Evolutionary conservation across 225 moss, liverwort and hornwort species (phyloP).

Genomic region (Polytrichum formosum): DNA sequence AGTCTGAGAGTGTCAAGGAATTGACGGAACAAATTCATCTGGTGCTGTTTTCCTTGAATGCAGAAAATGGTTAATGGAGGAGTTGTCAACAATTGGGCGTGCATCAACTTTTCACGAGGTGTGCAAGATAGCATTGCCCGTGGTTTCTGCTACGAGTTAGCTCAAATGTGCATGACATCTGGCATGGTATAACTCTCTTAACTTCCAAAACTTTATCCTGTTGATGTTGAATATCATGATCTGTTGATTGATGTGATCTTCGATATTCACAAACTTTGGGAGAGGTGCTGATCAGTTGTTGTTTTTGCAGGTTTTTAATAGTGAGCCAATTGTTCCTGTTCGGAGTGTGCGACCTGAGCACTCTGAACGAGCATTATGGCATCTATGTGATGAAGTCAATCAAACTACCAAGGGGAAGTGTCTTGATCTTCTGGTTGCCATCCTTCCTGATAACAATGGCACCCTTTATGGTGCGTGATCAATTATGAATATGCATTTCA

Average conservation of each 20-base stretch:
- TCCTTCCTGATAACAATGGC: slow-evolving; percentile 94
- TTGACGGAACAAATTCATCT: not conserved
- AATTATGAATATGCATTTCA: not conserved
- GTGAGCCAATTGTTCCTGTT: slow-evolving; percentile 69
- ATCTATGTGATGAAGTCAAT: slow-evolving; percentile 66
- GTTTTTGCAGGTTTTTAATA: slow-evolving; percentile 60
- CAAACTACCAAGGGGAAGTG: slow-evolving; percentile 57
- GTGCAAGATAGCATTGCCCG: slow-evolving; percentile 67
- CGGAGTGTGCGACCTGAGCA: slow-evolving; percentile 70
- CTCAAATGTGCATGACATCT: slow-evolving; percentile 89
- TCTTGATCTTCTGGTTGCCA: slow-evolving; percentile 77
- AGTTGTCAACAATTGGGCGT: slow-evolving; percentile 75
- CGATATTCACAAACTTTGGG: no score
- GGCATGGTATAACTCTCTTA: slow-evolving; percentile 65
- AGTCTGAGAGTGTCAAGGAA: not conserved
- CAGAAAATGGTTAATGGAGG: slow-evolving; percentile 99
- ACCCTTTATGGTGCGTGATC: slow-evolving; percentile 62
- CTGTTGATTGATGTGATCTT: no score
- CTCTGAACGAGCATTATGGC: slow-evolving; percentile 62
- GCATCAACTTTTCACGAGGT: slow-evolving; percentile 78
- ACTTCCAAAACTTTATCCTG: no score
- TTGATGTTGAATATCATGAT: no score
- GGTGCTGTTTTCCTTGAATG: not conserved
- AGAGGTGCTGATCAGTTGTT: no score
- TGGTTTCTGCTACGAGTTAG: slow-evolving; percentile 73